These are phyloP conservation scores for Diaporthe nobilis DNA, from an alignment of 2,329 filamentous ascomycete genomes.

Conservation along the genomic window DNA sequence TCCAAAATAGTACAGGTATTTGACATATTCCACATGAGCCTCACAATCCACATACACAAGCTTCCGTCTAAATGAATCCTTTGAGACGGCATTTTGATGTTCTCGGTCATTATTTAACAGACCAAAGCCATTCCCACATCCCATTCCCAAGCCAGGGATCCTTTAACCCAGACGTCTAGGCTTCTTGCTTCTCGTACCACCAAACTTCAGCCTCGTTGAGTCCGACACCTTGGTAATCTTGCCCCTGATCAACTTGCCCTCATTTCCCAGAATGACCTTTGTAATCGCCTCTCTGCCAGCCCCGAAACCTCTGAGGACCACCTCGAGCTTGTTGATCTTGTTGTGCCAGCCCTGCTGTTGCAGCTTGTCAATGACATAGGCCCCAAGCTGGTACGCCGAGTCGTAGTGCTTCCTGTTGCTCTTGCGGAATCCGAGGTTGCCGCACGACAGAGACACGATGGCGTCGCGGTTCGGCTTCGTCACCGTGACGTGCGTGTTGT, in stretches of 20 bases:
- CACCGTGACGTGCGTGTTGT: constrained; percentile 96
- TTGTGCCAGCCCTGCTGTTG: constrained; percentile 84
- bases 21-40: not conserved
- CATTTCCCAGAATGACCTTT: constrained; percentile 89
- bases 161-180: constrained; percentile 81
- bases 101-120: not conserved
- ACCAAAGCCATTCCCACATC: not conserved
- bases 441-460: constrained; percentile 84
- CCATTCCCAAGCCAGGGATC: not conserved
- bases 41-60: not conserved
- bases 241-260: constrained; percentile 81
- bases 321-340: constrained; percentile 82
- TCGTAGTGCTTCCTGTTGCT: constrained; percentile 86
- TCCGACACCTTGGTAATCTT: constrained; percentile 88
- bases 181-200: constrained; percentile 88
- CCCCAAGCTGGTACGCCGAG: constrained; percentile 89
- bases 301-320: constrained; percentile 89
- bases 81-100: not conserved
- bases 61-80: not conserved
- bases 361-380: constrained; percentile 86
- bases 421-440: constrained; percentile 94
- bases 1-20: not conserved
- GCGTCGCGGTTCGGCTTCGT: constrained; percentile 85
- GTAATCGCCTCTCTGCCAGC: constrained; percentile 88
- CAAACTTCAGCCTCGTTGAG: constrained; percentile 93